Evolutionary conservation across 225 moss, liverwort and hornwort species (phyloP).

Genomic region (Marchantia polymorpha): DNA sequence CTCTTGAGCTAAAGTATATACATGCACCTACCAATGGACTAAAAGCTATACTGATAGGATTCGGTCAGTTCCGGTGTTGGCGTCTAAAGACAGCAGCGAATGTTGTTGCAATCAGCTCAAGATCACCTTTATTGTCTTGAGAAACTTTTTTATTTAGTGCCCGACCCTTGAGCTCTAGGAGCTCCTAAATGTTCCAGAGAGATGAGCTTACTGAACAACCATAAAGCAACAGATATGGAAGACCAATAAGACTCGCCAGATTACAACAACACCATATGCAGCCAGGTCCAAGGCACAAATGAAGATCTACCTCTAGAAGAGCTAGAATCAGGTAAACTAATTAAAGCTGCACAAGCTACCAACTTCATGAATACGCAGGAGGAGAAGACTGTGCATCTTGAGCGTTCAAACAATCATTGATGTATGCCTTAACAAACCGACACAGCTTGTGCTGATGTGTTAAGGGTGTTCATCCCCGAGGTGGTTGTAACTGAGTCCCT

Average conservation of each 20-base stretch:
- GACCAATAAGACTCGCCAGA: background rate
- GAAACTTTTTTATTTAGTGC: slow-evolving; percentile 5
- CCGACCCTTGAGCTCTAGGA: background rate
- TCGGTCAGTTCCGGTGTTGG: background rate
- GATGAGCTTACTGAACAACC: background rate
- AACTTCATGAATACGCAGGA: background rate
- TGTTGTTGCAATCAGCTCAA: slow-evolving; percentile 11
- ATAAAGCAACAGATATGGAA: background rate
- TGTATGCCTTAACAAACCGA: background rate
- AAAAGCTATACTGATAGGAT: too few relatives aligned
- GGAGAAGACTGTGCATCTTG: background rate
- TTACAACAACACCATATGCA: background rate
- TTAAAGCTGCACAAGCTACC: background rate
- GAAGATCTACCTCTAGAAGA: background rate
- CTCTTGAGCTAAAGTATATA: background rate
- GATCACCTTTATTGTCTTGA: slow-evolving; percentile 13
- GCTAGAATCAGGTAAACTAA: background rate
- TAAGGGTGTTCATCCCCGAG: slow-evolving; percentile 1
- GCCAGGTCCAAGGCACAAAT: slow-evolving; percentile 4
- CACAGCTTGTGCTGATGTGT: background rate
- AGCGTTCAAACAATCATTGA: background rate
- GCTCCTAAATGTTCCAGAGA: background rate
- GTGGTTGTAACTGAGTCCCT: background rate
- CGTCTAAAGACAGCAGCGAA: background rate
- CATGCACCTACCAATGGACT: background rate